Conservation (phyloP, 1,139 yeast species). For the Pichia sp. region DNA sequence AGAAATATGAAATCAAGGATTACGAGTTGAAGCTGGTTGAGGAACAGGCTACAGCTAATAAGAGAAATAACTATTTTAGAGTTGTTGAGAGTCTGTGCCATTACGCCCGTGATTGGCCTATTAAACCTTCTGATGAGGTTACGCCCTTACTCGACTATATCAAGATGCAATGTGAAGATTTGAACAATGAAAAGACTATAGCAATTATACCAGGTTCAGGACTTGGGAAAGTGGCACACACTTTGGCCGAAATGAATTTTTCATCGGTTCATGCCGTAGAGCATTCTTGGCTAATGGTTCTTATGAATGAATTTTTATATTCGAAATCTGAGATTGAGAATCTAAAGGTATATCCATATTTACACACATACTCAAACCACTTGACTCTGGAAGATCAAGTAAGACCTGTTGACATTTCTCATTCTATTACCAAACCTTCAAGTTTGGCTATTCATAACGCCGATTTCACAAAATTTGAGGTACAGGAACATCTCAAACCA, state of each 20-base stretch:
- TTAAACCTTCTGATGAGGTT: conserved; percentile 43
- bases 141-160: conserved; percentile 48
- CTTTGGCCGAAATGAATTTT: conserved; percentile 38
- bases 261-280: conserved; percentile 65
- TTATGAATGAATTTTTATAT: conserved; percentile 57
- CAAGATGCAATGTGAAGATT: conserved; percentile 18
- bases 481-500: conserved; percentile 25
- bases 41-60: conserved; percentile 26
- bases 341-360: conserved; percentile 52
- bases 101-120: conserved; percentile 69
- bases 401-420: conserved; percentile 41
- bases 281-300: conserved; percentile 65
- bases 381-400: conserved; percentile 48
- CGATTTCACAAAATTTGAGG: conserved; percentile 59
- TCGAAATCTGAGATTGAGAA: conserved; percentile 8
- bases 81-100: conserved; percentile 74
- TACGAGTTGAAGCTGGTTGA: conserved; percentile 35
- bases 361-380: conserved; percentile 74
- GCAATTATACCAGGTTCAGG: conserved; percentile 80
- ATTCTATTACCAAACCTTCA: conserved; percentile 37
- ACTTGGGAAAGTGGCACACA: conserved; percentile 66
- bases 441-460: conserved; percentile 51
- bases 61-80: conserved; percentile 44
- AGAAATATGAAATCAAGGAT: conserved; percentile 41
- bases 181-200: conserved; percentile 39